Percentiles rank a stretch among this genome's conserved stretches.
Evolutionary conservation across 2,329 filamentous ascomycete genomes (phyloP).

Genomic region (Trichoderma polysporum): DNA sequence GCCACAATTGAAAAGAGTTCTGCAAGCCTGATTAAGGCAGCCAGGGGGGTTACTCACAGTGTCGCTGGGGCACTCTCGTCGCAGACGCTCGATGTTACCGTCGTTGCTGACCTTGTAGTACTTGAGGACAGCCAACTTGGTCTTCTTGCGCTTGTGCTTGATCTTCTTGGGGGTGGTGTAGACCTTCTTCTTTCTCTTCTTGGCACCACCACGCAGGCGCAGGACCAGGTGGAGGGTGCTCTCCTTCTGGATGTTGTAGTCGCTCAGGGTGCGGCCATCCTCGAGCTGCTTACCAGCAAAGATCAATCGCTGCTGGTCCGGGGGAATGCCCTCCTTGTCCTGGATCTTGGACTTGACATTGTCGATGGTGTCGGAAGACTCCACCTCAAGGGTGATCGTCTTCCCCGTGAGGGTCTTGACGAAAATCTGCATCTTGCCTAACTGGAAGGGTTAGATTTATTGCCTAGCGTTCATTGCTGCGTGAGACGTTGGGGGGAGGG

Average conservation of each 20-base stretch:
- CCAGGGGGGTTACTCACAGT: slow-evolving; percentile 60
- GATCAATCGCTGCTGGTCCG: slow-evolving; percentile 99
- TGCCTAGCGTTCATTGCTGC: background rate
- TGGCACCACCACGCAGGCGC: slow-evolving; percentile 95
- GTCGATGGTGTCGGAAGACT: slow-evolving; percentile 99
- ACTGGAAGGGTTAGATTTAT: slow-evolving; percentile 44
- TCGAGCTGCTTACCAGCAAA: slow-evolving; percentile 99
- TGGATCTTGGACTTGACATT: slow-evolving; percentile 99
- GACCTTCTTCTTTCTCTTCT: slow-evolving; percentile 99
- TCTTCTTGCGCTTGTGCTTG: slow-evolving; percentile 99
- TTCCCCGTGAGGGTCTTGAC: slow-evolving; percentile 94
- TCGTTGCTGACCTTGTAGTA: slow-evolving; percentile 99
- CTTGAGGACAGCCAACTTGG: slow-evolving; percentile 99
- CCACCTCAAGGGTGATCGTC: slow-evolving; percentile 99
- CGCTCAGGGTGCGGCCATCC: slow-evolving; percentile 96
- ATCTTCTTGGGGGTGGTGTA: slow-evolving; percentile 99
- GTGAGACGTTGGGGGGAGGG: background rate
- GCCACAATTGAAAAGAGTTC: background rate
- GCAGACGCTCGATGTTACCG: slow-evolving; percentile 99
- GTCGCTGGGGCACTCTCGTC: slow-evolving; percentile 93
- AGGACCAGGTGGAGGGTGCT: slow-evolving; percentile 97
- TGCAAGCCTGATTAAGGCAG: background rate
- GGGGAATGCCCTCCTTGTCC: slow-evolving; percentile 99
- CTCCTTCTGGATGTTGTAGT: slow-evolving; percentile 99
- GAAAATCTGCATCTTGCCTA: slow-evolving; percentile 75